Evolutionary conservation across 768 basidiomycete species (phyloP), one percentile per base, ranked within the genome.

Genomic region (Phlebiopsis gigantea): DNA sequence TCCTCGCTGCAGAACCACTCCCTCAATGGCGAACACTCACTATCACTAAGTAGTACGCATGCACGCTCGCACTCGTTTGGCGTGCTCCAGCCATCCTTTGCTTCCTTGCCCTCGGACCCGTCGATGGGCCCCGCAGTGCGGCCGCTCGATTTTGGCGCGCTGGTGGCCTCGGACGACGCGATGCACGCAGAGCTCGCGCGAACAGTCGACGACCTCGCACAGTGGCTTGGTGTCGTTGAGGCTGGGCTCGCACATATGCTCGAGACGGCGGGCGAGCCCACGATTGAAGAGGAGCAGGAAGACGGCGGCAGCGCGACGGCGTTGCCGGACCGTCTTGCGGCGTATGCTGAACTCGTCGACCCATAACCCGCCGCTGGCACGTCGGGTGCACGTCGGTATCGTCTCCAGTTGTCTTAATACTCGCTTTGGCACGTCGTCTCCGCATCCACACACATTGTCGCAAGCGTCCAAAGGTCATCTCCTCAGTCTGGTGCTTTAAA

Each of bases 221-320:
- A 80, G 60, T 95, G 90, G 91, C 69, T 98, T 56, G 78, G 79
- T 4, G 76, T 84, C 0, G 79, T 95, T 0, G 89, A 93, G 65
- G 71, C 68, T 10, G 93, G 93, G 0, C 72, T 98, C 46, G 78
- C 76, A 29, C 79, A 75, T 24, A 76, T 94, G 61, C 71, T 95
- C 42, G 85, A 85, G 41, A 73, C 73, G 45, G 66, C 76, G 0
- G 68, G 70, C 15, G 74, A 74, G 34, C 75, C 82, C 61, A 77
- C 77, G 24, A 87, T 87, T 58, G 80, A 80, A 60, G 85, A 87
- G 66, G 87, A 89, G 65, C 78, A 81, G 60, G 82, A 84, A 61
- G 67, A 68, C 41, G 62, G 59, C 31, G 48, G 51, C 43, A n/a
- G 31, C 26, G 57, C 44, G 5, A 12, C 50, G 17, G 50, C 50